phyloP scores from a whole-genome alignment of 2,329 filamentous ascomycete genomes.

The Stagonosporopsis cucurbitacearum region DNA sequence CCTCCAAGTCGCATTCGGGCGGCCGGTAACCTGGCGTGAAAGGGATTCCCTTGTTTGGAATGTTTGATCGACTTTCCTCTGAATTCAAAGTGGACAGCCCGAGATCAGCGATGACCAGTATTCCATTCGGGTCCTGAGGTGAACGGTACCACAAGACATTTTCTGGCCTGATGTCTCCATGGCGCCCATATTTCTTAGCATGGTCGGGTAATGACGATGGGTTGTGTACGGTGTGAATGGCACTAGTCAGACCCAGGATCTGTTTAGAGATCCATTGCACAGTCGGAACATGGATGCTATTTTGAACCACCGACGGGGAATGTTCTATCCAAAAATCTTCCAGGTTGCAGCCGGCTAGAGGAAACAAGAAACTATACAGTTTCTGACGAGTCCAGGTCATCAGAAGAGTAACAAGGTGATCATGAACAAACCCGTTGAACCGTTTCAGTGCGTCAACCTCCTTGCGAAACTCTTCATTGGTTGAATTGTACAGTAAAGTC shows the following conservation, averaged over 20 bases:
- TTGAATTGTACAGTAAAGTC: not conserved
- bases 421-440: slow-evolving; percentile 17
- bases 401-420: slow-evolving; percentile 23
- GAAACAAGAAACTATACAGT: slow-evolving; percentile 17
- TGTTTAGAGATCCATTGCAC: slow-evolving; percentile 21
- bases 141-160: slow-evolving; percentile 16
- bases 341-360: slow-evolving; percentile 18
- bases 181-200: not conserved
- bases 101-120: slow-evolving; percentile 5
- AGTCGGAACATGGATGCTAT: not conserved
- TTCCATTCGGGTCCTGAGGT: not conserved
- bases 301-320: not conserved
- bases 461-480: not conserved
- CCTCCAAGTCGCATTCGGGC: slow-evolving; percentile 27
- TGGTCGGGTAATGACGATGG: not conserved
- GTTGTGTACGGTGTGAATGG: slow-evolving; percentile 20
- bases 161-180: slow-evolving; percentile 18
- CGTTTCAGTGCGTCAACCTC: slow-evolving; percentile 10
- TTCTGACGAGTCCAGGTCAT: slow-evolving; percentile 15
- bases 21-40: slow-evolving; percentile 16
- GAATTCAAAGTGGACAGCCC: slow-evolving; percentile 2
- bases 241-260: slow-evolving; percentile 15
- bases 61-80: not conserved
- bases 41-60: slow-evolving; percentile 15
- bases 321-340: slow-evolving; percentile 10